Percentiles rank a stretch among this genome's conserved stretches.
Conservation (phyloP, 495 filamentous ascomycete genomes). For the Thermothielavioides terrestris region DNA sequence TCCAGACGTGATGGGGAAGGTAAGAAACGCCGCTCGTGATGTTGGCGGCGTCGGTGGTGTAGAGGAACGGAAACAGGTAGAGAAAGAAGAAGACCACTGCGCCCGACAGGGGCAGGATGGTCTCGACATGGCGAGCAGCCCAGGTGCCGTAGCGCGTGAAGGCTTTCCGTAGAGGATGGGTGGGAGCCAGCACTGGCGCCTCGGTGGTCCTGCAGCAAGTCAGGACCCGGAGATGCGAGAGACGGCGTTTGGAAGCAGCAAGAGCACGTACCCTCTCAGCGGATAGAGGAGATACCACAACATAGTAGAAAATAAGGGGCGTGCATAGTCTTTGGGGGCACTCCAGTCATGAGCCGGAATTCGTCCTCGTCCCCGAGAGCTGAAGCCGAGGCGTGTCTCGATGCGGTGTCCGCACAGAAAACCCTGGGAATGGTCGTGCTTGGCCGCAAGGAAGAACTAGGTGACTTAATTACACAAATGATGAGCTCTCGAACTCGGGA, state of each 20-base stretch:
- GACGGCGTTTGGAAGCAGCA: neutral
- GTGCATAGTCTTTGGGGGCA: too few species aligned
- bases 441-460: too few species aligned
- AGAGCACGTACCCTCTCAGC: slow-evolving; percentile 46
- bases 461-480: too few species aligned
- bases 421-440: too few species aligned
- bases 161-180: slow-evolving; percentile 49
- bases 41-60: slow-evolving; percentile 51
- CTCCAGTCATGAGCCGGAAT: too few species aligned
- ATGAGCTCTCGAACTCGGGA: too few species aligned
- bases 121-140: slow-evolving; percentile 57
- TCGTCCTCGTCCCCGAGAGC: too few species aligned
- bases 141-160: slow-evolving; percentile 56
- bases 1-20: slow-evolving; percentile 70
- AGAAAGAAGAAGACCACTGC: slow-evolving; percentile 53
- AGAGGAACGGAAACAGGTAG: slow-evolving; percentile 61
- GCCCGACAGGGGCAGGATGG: slow-evolving; percentile 54
- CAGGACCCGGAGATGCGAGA: neutral
- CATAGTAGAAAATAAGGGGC: slow-evolving; percentile 28
- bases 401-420: too few species aligned
- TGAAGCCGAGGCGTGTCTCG: too few species aligned
- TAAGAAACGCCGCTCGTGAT: slow-evolving; percentile 50
- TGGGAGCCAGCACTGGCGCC: slow-evolving; percentile 49
- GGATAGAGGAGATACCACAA: slow-evolving; percentile 59
- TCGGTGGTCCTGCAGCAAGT: slow-evolving; percentile 46